Evolutionary conservation across 345 rosid genomes (phyloP), one percentile per base, ranked within the genome.

Genomic region (Eucalyptus regnans): DNA sequence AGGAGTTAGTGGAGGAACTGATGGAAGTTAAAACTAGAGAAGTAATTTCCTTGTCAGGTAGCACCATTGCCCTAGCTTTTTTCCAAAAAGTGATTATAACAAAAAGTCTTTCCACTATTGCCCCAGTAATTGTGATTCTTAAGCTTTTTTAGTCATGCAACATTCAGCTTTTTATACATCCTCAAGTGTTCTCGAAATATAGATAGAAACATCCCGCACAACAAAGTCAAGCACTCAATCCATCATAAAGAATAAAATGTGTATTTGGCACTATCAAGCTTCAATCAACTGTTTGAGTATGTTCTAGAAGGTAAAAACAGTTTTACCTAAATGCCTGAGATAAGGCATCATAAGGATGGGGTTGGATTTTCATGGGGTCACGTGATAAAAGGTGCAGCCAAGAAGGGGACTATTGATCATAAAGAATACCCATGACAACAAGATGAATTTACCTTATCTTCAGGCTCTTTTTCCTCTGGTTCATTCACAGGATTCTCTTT

Each of bases 381-480:
- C 84, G 20, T 20, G 23, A 76, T 22, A 41, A 20, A 33, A 6
- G 48, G 84, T 76, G 48, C 84, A 76, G 84, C 29, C 84, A 41
- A 76, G 27, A 76, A 10, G 46, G 12, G 15, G 83, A 20, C 48
- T 41, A 41, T 20, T 41, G 48, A 20, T 76, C 48, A 20, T 41
- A 41, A 76, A 76, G 48, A 20, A 41, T 10, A 76, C 15, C 48
- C 48, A 12, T 12, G 22, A 86, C 60, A 15, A 52, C 13, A 46
- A 50, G 60, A 71, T 68, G 1, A 51, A 51, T 16, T 20, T 89
- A 97, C 99, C 97, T 97, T 96, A 18, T 93, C 93, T 90, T 98
- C 99, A 46, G 96, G 96, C 95, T 95, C 99, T 91, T 96, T 93
- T 90, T 94, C 95, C 90, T 94, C 98, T 16, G 93, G 90, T 62